phyloP scores from a whole-genome alignment of 208 protist genomes.

The Porcisia hertigi region DNA sequence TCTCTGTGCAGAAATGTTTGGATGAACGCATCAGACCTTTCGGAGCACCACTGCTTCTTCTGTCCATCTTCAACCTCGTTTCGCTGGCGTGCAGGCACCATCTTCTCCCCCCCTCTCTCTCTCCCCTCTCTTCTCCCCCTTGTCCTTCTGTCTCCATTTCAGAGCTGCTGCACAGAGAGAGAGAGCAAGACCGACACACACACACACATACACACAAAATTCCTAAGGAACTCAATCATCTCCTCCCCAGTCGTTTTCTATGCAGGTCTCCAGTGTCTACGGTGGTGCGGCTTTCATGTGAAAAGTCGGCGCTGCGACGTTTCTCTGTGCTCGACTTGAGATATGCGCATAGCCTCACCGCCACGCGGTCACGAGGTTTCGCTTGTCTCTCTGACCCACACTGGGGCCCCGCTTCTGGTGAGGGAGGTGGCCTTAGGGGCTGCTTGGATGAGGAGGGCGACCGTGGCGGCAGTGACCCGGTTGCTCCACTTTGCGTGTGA shows the following conservation, averaged over 20 bases:
- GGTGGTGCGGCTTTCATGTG: neutral
- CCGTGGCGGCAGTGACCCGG: neutral
- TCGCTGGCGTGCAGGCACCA: neutral
- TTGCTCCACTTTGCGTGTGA: neutral
- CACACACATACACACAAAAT: neutral
- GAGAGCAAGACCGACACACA: neutral
- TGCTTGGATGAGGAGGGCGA: conserved; percentile 1
- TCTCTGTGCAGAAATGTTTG: neutral
- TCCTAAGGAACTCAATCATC: neutral
- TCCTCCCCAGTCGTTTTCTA: neutral
- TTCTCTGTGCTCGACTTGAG: neutral
- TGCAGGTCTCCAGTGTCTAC: neutral
- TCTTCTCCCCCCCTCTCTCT: neutral
- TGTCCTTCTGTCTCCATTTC: neutral
- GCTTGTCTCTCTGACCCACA: neutral
- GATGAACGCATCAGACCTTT: neutral
- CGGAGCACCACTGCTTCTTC: neutral
- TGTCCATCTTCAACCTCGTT: neutral
- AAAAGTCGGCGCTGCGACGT: neutral
- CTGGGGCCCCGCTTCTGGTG: neutral
- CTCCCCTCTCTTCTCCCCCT: neutral
- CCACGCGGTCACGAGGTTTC: neutral
- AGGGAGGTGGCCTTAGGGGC: neutral
- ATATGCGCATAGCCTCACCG: neutral
- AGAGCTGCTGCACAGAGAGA: neutral